Percentiles rank a stretch among this genome's conserved stretches.
Evolutionary conservation across 208 protist genomes (phyloP).

Genomic region (Porcisia hertigi): DNA sequence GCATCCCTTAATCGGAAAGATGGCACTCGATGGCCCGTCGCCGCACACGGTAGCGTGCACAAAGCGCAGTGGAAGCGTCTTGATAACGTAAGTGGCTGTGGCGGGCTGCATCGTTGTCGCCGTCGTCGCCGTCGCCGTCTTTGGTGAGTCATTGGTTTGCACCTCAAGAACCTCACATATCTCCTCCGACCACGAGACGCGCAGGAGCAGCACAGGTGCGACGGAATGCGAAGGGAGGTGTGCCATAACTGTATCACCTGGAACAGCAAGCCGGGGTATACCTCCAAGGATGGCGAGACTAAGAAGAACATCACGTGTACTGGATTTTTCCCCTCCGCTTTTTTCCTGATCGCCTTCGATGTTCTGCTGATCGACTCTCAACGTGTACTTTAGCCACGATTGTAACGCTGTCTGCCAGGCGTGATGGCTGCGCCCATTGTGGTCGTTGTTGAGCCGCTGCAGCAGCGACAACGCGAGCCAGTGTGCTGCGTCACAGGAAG

Average conservation of each 20-base stretch:
- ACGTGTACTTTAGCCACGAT: slow-evolving; percentile 53
- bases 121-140: not conserved
- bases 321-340: not conserved
- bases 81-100: slow-evolving; percentile 6
- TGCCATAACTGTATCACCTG: slow-evolving; percentile 65
- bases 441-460: slow-evolving; percentile 63
- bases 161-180: slow-evolving; percentile 71
- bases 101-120: not conserved
- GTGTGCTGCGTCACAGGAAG: slow-evolving; percentile 34
- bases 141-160: slow-evolving; percentile 16
- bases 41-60: slow-evolving; percentile 53
- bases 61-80: slow-evolving; percentile 60
- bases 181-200: slow-evolving; percentile 61
- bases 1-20: slow-evolving; percentile 20
- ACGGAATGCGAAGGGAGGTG: slow-evolving; percentile 46
- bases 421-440: slow-evolving; percentile 34
- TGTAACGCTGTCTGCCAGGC: slow-evolving; percentile 58
- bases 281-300: slow-evolving; percentile 68
- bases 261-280: slow-evolving; percentile 59
- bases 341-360: not conserved
- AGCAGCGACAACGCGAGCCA: slow-evolving; percentile 78
- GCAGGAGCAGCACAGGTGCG: slow-evolving; percentile 45
- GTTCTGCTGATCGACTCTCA: slow-evolving; percentile 22
- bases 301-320: slow-evolving; percentile 49
- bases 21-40: slow-evolving; percentile 15